Percentiles rank a stretch among this genome's conserved stretches.
Conservation (phyloP, 1,284 basidiomycete species). For the Ustilago lituana region DNA sequence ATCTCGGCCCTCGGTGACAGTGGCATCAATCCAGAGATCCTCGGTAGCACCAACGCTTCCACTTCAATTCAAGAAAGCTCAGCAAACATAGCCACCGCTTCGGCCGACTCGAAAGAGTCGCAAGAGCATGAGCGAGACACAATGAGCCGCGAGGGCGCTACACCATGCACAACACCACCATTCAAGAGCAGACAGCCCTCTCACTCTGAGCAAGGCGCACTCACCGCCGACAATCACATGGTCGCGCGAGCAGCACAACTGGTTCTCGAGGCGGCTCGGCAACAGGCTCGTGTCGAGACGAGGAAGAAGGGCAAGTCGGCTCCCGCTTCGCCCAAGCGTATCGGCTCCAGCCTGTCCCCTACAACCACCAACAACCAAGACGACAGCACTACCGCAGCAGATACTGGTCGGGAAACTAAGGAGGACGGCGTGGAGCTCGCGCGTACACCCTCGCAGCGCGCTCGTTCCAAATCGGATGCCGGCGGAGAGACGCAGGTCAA, state of each 20-base stretch:
- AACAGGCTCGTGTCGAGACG: conserved; percentile 44
- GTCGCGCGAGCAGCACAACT: conserved; percentile 47
- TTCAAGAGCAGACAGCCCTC: conserved; percentile 21
- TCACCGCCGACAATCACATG: conserved; percentile 34
- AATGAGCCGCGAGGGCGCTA: conserved; percentile 11
- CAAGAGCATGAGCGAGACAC: conserved; percentile 1
- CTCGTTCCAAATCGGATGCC: conserved; percentile 48
- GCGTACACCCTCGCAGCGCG: conserved; percentile 27
- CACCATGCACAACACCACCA: conserved; percentile 20
- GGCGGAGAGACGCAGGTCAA: conserved; percentile 24
- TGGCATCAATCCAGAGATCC: conserved; percentile 36
- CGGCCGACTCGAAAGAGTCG: not conserved
- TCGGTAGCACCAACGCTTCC: conserved; percentile 7
- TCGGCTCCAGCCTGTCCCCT: conserved; percentile 22
- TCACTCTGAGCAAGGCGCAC: conserved; percentile 12
- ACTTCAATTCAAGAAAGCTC: not conserved
- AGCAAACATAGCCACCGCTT: not conserved
- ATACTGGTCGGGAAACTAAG: not conserved
- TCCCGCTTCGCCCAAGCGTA: conserved; percentile 41
- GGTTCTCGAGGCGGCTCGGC: conserved; percentile 50
- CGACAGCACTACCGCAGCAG: not conserved
- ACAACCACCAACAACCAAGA: conserved; percentile 12
- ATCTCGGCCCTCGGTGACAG: conserved; percentile 31
- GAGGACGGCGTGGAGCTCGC: conserved; percentile 3
- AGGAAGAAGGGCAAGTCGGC: conserved; percentile 42